Percentiles rank a stretch among this genome's conserved stretches.
phyloP scores from a whole-genome alignment of 2,329 filamentous ascomycete species.

The Neocucurbitaria cava region DNA sequence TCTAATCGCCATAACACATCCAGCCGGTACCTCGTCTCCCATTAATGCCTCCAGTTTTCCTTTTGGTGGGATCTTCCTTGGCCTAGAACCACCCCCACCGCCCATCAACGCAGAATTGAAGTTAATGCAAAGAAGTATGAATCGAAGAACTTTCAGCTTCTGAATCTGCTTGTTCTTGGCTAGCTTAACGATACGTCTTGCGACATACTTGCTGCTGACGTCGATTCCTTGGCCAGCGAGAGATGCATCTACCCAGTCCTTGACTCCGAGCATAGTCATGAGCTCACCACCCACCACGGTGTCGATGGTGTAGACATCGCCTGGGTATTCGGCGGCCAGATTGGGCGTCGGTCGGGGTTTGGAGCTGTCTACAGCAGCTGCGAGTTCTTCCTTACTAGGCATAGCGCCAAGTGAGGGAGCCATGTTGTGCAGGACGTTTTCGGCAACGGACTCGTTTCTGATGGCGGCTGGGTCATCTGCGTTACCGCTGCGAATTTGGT shows the following conservation, averaged over 20 bases:
- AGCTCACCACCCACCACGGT: constrained; percentile 72
- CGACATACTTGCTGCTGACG: constrained; percentile 69
- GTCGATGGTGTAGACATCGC: constrained; percentile 75
- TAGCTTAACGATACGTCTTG: constrained; percentile 65
- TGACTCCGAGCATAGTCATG: constrained; percentile 71
- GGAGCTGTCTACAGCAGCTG: constrained; percentile 68
- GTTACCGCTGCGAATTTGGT: constrained; percentile 64
- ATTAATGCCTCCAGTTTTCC: constrained; percentile 74
- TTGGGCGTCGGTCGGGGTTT: constrained; percentile 79
- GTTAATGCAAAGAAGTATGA: constrained; percentile 57
- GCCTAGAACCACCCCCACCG: constrained; percentile 41
- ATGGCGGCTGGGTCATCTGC: constrained; percentile 23
- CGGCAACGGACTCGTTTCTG: constrained; percentile 39
- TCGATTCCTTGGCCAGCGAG: constrained; percentile 64
- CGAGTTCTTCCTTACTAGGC: constrained; percentile 70
- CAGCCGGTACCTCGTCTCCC: constrained; percentile 35
- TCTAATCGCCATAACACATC: constrained; percentile 49
- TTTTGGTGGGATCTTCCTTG: constrained; percentile 62
- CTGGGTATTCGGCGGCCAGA: constrained; percentile 68
- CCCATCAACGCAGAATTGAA: constrained; percentile 53
- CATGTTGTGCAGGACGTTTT: constrained; percentile 67
- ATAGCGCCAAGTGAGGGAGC: constrained; percentile 68
- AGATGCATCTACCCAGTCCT: constrained; percentile 76
- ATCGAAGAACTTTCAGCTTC: constrained; percentile 57
- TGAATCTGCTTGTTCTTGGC: constrained; percentile 60